Percentiles rank a stretch among this genome's conserved stretches.
phyloP scores from a whole-genome alignment of 495 filamentous ascomycete species.

The Venustampulla echinocandica region DNA sequence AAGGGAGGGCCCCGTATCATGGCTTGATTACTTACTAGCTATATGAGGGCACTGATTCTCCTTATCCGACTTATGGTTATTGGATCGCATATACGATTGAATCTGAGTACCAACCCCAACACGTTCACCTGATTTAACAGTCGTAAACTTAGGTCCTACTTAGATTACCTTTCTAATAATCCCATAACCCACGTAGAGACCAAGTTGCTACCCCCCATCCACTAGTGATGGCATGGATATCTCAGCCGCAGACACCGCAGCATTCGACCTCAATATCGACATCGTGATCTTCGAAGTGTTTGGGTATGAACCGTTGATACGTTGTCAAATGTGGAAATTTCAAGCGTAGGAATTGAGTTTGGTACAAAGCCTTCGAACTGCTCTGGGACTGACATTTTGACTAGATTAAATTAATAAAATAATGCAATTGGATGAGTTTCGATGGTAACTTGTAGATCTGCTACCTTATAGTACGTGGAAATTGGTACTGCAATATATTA shows the following conservation, averaged over 20 bases:
- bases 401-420: constrained; percentile 8
- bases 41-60: constrained; percentile 68
- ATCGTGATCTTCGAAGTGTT: constrained; percentile 67
- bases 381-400: constrained; percentile 40
- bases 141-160: constrained; percentile 58
- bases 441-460: too few relatives aligned
- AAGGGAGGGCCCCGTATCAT: not conserved
- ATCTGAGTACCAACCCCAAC: constrained; percentile 76
- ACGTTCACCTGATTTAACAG: constrained; percentile 63
- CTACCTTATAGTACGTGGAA: too few relatives aligned
- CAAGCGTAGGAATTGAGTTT: too few relatives aligned
- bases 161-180: constrained; percentile 63
- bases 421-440: constrained; percentile 31
- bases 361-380: constrained; percentile 69
- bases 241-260: constrained; percentile 65
- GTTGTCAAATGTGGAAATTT: too few relatives aligned
- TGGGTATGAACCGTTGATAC: constrained; percentile 56
- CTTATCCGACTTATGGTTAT: constrained; percentile 59
- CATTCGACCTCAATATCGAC: constrained; percentile 64
- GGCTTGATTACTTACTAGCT: constrained; percentile 31
- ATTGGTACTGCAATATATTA: too few relatives aligned
- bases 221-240: constrained; percentile 69
- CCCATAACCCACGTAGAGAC: constrained; percentile 70
- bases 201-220: constrained; percentile 62
- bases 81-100: constrained; percentile 60